Conservation (phyloP, 2,329 filamentous ascomycete species). For the Graphiopsis chlorocephala region DNA sequence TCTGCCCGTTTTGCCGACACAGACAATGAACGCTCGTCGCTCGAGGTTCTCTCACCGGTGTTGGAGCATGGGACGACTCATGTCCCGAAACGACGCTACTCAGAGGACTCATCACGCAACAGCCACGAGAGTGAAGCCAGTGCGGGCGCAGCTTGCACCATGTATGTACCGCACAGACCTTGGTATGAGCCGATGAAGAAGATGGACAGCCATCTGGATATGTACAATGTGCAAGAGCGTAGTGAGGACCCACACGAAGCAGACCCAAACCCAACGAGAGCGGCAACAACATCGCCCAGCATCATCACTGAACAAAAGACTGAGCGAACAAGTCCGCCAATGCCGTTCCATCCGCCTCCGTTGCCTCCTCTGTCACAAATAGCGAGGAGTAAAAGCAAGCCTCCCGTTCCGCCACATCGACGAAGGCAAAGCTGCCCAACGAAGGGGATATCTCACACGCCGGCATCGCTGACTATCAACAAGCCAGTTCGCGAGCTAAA, state of each 20-base stretch:
- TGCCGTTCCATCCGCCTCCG: neutral
- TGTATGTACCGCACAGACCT: neutral
- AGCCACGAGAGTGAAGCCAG: neutral
- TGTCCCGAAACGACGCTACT: neutral
- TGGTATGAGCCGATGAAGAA: neutral
- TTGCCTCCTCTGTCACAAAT: neutral
- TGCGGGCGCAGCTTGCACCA: neutral
- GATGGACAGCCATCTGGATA: neutral
- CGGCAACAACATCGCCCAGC: neutral
- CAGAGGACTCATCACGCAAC: neutral
- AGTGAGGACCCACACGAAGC: neutral
- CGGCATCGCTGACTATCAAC: constrained; percentile 4
- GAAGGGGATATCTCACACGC: neutral
- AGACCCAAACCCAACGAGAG: neutral
- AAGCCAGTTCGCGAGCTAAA: constrained; percentile 18
- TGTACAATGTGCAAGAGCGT: neutral
- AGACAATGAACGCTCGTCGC: no score
- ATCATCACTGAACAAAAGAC: neutral
- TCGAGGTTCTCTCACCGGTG: neutral
- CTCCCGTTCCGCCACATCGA: neutral
- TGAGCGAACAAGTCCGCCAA: neutral
- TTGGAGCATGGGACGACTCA: neutral
- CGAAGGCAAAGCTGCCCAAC: neutral
- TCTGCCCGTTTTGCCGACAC: neutral
- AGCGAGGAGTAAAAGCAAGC: neutral